Base-by-base conservation (phyloP, 2,329 filamentous ascomycete genomes). In the Dactylellina leptospora region DNA sequence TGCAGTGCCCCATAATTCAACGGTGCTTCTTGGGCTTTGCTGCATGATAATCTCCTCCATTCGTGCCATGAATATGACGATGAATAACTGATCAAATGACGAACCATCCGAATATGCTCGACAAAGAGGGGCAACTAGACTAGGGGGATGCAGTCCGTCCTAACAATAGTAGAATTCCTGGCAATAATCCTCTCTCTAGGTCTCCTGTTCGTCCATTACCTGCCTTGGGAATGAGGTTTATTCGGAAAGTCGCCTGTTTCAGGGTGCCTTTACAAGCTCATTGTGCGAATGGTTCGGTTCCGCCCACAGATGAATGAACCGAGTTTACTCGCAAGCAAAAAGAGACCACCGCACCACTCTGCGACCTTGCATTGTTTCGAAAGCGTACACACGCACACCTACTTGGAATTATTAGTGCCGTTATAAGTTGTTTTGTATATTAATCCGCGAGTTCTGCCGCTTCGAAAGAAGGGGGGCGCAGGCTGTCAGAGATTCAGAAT, bases 311-410 rank as follows among this genome's bases (percentile, higher is more conserved):
- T 10, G 30, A 36, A 36, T 4, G n/a, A 53, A 55, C 38, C 55
- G 56, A 54, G 58, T 58, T 53, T 36, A 58, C 38, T 61, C 47
- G 66, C 58, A 55, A 60, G 55, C n/a, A n/a, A n/a, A n/a, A 36
- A 40, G 36, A 16, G 36, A 5, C 5, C 36, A 38, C 30, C 30
- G 58, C 44, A 62, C 51, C 45, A 63, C 42, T 58, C 66, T 71
- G 66, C 56, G 66, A 71, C 66, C 66, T 61, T 56, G 66, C 66
- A 58, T 62, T 71, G 66, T 71, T 71, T 71, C 66, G 66, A 63
- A 71, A 47, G 13, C 33, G 56, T 50, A 55, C 64, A 62, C 56
- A 40, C 40, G 36, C 36, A n/a, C 8, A 11, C 36, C 36, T 6
- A 40, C 36, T 4, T n/a, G 18, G 36, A 10, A 16, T n/a, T n/a